A percentile compares a stretch with the other conserved stretches of the same genome.
These are phyloP conservation scores for Macrotyloma uniflorum DNA, from an alignment of 306 rosid species.

Conservation along the genomic window DNA sequence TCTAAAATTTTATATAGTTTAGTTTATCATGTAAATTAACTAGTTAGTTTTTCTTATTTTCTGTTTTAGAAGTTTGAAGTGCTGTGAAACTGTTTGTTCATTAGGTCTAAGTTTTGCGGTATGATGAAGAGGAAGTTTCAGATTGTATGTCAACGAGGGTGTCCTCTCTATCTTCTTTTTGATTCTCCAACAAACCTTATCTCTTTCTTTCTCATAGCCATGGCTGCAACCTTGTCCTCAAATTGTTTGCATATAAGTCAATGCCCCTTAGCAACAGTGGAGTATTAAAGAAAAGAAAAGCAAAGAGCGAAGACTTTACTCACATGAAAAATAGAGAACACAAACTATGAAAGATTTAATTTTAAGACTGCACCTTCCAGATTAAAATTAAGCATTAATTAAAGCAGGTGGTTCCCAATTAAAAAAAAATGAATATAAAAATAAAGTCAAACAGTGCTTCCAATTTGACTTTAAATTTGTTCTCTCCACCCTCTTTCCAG, in stretches of 20 bases:
- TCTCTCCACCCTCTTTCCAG: too few relatives aligned
- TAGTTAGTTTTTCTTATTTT: too few relatives aligned
- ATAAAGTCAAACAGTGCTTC: too few relatives aligned
- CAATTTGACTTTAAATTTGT: too few relatives aligned
- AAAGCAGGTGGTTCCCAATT: not conserved
- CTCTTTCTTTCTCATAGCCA: not conserved
- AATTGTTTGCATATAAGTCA: not conserved
- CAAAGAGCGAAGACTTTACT: not conserved
- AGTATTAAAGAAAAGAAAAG: not conserved
- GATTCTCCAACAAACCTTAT: not conserved
- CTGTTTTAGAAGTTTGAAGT: too few relatives aligned
- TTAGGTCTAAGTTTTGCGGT: too few relatives aligned
- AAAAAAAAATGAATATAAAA: not conserved
- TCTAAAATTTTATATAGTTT: too few relatives aligned
- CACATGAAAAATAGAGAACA: not conserved
- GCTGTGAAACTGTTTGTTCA: too few relatives aligned
- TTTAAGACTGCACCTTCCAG: not conserved
- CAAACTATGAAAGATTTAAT: not conserved
- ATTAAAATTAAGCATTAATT: not conserved
- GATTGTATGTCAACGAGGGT: too few relatives aligned
- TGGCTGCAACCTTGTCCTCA: not conserved
- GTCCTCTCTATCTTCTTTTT: not conserved
- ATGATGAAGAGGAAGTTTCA: too few relatives aligned
- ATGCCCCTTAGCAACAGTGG: not conserved
- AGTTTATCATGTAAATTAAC: too few relatives aligned